phyloP scores from a whole-genome alignment of 768 basidiomycete genomes.

The Leccinellum albellum region DNA sequence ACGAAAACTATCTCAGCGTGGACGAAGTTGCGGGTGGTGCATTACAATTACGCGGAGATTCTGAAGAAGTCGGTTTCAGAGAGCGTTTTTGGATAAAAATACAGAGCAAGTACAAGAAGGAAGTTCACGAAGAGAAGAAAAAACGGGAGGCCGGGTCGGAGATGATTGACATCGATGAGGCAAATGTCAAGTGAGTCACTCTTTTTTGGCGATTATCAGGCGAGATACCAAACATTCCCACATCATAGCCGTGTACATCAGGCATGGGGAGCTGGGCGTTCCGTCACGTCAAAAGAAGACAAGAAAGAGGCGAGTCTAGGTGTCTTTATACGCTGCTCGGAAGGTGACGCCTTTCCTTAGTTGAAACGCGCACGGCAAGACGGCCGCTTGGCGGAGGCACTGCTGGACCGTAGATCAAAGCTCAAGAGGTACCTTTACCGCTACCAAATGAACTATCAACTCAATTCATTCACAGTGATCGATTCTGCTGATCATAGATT shows the following conservation, averaged over 20 bases:
- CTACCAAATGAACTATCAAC: background rate
- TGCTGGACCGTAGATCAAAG: slow-evolving; percentile 77
- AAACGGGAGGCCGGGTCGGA: slow-evolving; percentile 55
- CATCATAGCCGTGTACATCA: slow-evolving; percentile 62
- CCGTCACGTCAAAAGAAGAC: slow-evolving; percentile 65
- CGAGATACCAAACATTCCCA: background rate
- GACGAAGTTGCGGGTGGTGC: slow-evolving; percentile 86
- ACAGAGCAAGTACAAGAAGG: slow-evolving; percentile 84
- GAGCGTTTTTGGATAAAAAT: slow-evolving; percentile 90
- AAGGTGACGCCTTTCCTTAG: slow-evolving; percentile 33
- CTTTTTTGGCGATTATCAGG: slow-evolving; percentile 1
- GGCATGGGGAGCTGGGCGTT: slow-evolving; percentile 80
- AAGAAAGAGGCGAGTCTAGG: slow-evolving; percentile 58
- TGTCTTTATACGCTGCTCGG: slow-evolving; percentile 2
- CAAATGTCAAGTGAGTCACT: slow-evolving; percentile 61
- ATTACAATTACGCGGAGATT: slow-evolving; percentile 76
- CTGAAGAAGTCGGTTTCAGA: slow-evolving; percentile 77
- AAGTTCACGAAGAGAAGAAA: slow-evolving; percentile 75
- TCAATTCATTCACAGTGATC: slow-evolving; percentile 33
- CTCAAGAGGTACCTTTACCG: slow-evolving; percentile 64
- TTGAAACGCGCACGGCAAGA: slow-evolving; percentile 77
- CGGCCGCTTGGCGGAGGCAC: slow-evolving; percentile 73
- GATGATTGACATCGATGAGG: slow-evolving; percentile 63
- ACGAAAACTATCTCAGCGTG: slow-evolving; percentile 81
- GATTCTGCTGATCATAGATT: slow-evolving; percentile 37